A percentile compares a stretch with the other conserved stretches of the same genome.
Conservation (phyloP, 2,329 filamentous ascomycete genomes). For the Hypomyces rosellus region DNA sequence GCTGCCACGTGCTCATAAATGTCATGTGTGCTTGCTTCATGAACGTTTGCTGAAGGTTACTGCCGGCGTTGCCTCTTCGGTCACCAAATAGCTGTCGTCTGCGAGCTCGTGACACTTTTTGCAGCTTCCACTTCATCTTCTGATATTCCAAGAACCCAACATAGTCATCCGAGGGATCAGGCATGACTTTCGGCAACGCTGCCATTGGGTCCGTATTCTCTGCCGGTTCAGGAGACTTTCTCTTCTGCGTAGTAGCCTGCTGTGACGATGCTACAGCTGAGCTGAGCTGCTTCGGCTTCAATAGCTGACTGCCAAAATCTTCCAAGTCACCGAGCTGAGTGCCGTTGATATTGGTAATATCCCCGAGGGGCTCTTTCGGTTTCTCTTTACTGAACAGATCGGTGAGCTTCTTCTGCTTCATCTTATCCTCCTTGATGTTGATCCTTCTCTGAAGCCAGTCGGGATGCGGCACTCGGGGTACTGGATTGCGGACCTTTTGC, state of each 20-base stretch:
- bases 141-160: constrained; percentile 84
- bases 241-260: constrained; percentile 50
- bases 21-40: constrained; percentile 85
- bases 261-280: constrained; percentile 52
- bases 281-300: constrained; percentile 57
- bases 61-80: constrained; percentile 46
- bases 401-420: constrained; percentile 98
- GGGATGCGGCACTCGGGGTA: constrained; percentile 86
- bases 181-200: constrained; percentile 75
- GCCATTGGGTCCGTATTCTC: constrained; percentile 73
- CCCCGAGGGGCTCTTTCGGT: constrained; percentile 61
- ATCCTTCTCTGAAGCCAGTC: constrained; percentile 95
- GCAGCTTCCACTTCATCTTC: constrained; percentile 98
- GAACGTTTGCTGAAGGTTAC: constrained; percentile 64
- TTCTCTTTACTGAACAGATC: constrained; percentile 65
- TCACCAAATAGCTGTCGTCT: constrained; percentile 92
- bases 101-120: constrained; percentile 80
- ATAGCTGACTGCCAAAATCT: constrained; percentile 66
- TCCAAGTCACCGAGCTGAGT: constrained; percentile 63
- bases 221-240: constrained; percentile 65
- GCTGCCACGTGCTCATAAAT: constrained; percentile 91
- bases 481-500: constrained; percentile 90
- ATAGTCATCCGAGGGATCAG: constrained; percentile 80
- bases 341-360: constrained; percentile 61
- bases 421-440: constrained; percentile 89